Base-by-base conservation (phyloP, 129 eudicot genomes). In the Erigeron canadensis region DNA sequence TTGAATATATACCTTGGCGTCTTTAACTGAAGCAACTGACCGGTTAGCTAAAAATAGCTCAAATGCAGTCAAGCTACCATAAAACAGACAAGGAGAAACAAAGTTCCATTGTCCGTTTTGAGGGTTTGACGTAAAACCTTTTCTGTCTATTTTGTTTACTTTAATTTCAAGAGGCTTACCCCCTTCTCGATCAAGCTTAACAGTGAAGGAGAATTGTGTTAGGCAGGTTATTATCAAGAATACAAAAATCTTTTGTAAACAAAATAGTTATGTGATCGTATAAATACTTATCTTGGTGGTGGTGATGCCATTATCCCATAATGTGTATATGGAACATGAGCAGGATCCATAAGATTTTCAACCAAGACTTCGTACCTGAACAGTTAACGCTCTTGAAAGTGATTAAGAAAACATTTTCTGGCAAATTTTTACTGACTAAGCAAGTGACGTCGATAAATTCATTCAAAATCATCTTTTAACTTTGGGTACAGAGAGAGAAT, bases 271-370 rank as follows among this genome's bases (percentile, higher is more conserved):
- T 44, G 48, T 10, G 5, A 18, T 22, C 19, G 54, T 22, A 37
- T 42, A 57, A 77, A 47, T 65, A 69, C 88, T 81, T 84, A 81
- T 84, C 85, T 78, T 2, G 69, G 77, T 4, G 28, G 15, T 39
- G 68, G 74, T 38, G 61, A 16, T 8, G 69, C 43, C 80, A 84
- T 74, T 69, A 88, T 71, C 39, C 91, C 89, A 67, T 88, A 78
- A 84, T 88, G 96, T 18, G 95, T 91, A 71, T 88, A 88, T 23
- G 86, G 91, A 76, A 85, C 87, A 81, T 88, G 96, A 68, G 96
- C 82, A 51, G 91, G 91, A 67, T 88, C 96, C 96, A 88, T 88
- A 34, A 88, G 89, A 83, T 88, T 88, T 75, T 88, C 96, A 43
- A 69, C 79, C 67, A 88, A 77, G 70, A 88, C 34, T 28, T 28